Evolutionary conservation across 768 basidiomycete species (phyloP).

Genomic region (Leccinellum albellum): DNA sequence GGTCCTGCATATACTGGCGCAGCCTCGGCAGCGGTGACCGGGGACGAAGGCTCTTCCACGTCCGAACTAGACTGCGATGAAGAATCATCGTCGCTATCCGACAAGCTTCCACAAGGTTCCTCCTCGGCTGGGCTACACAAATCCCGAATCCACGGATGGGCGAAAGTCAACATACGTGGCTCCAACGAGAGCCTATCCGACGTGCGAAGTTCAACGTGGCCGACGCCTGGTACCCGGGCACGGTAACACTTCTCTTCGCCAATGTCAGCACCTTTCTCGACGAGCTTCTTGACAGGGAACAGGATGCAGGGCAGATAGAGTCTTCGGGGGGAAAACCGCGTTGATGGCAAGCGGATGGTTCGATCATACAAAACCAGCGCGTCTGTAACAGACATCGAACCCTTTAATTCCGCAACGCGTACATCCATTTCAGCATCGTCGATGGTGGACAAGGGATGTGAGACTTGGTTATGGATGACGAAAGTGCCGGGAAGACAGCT

Average conservation of each 20-base stretch:
- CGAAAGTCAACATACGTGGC: neutral
- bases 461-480: neutral
- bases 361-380: neutral
- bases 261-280: neutral
- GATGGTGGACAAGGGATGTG: neutral
- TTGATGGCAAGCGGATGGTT: neutral
- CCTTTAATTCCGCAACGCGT: neutral
- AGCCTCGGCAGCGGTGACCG: neutral
- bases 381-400: neutral
- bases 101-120: neutral
- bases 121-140: neutral
- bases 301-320: constrained; percentile 10
- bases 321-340: neutral
- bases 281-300: constrained; percentile 2
- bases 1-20: neutral
- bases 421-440: neutral
- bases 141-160: constrained; percentile 13
- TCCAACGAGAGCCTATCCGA: neutral
- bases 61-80: no score
- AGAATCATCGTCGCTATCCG: neutral
- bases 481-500: constrained; percentile 8
- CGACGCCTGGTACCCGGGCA: neutral
- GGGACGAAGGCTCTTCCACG: no score
- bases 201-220: constrained; percentile 1
- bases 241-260: neutral